Evolutionary conservation across 805 yeast species (phyloP).

Genomic region (Zygosaccharomyces rouxii): DNA sequence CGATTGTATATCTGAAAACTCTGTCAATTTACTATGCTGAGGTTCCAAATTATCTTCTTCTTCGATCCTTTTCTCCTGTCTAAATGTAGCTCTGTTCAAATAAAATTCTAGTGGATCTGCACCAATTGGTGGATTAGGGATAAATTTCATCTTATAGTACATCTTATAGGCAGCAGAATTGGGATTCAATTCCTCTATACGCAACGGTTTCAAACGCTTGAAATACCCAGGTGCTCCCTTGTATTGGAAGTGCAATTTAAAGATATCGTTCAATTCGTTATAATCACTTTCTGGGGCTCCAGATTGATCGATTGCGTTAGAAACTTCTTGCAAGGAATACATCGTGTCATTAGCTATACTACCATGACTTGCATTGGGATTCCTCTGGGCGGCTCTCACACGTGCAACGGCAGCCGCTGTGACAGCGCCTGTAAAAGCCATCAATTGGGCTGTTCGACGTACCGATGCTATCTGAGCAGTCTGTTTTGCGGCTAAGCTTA

Average conservation of each 20-base stretch:
- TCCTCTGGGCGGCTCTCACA: slow-evolving; percentile 6
- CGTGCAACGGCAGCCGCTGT: slow-evolving; percentile 16
- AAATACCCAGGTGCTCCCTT: slow-evolving; percentile 8
- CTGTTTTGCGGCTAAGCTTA: slow-evolving; percentile 12
- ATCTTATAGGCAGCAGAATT: slow-evolving; percentile 10
- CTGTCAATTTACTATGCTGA: not conserved
- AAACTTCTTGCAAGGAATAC: slow-evolving; percentile 7
- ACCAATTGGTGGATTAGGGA: slow-evolving; percentile 13
- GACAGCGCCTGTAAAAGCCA: slow-evolving; percentile 9
- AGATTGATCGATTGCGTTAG: slow-evolving; percentile 6
- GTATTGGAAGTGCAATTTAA: slow-evolving; percentile 11
- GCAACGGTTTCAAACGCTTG: slow-evolving; percentile 9
- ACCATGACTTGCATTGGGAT: slow-evolving; percentile 14
- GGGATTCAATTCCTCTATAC: slow-evolving; percentile 6
- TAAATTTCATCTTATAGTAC: slow-evolving; percentile 10
- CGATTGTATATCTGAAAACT: not conserved
- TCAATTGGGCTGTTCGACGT: slow-evolving; percentile 7
- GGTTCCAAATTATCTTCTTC: not conserved
- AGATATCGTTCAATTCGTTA: slow-evolving; percentile 6
- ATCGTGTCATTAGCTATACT: slow-evolving; percentile 14
- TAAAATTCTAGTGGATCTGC: slow-evolving; percentile 2
- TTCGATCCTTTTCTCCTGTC: not conserved
- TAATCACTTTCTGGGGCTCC: slow-evolving; percentile 7
- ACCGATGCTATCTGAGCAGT: slow-evolving; percentile 7
- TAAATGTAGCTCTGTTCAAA: not conserved